phyloP scores from a whole-genome alignment of 306 rosid genomes.

The Quillaja saponaria region DNA sequence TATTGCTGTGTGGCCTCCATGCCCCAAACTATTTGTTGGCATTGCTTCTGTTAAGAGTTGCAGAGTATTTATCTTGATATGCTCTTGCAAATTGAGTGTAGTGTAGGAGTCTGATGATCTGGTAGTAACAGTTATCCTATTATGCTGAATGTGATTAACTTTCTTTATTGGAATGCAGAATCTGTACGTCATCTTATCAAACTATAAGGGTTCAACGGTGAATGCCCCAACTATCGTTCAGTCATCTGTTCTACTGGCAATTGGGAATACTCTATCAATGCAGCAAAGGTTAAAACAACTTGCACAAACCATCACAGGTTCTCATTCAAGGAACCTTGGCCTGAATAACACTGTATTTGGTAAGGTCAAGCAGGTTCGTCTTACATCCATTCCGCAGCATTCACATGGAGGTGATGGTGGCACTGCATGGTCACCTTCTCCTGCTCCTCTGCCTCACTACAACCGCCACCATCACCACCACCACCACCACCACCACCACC shows the following conservation, averaged over 20 bases:
- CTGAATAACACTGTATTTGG: conserved; percentile 85
- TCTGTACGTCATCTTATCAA: conserved; percentile 60
- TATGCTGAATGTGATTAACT: conserved; percentile 31
- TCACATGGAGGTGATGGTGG: conserved; percentile 59
- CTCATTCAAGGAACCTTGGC: conserved; percentile 79
- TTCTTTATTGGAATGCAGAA: conserved; percentile 61
- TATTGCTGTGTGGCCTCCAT: too few species aligned
- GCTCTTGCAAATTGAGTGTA: too few species aligned
- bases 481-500: conserved; percentile 48
- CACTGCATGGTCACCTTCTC: conserved; percentile 59
- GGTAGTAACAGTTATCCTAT: conserved; percentile 17
- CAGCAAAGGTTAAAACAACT: conserved; percentile 73
- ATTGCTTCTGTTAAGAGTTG: too few species aligned
- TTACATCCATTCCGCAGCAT: conserved; percentile 71
- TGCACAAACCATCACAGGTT: conserved; percentile 79
- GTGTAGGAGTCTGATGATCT: conserved; percentile 26
- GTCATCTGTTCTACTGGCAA: conserved; percentile 62
- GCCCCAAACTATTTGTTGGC: too few species aligned
- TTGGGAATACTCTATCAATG: conserved; percentile 65
- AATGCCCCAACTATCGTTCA: conserved; percentile 70
- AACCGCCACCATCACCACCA: conserved; percentile 29
- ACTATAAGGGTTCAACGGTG: conserved; percentile 73
- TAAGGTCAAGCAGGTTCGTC: conserved; percentile 85
- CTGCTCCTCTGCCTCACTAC: conserved; percentile 65
- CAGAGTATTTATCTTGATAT: neutral